phyloP scores from a whole-genome alignment of 306 rosid species.

The Vigna angularis region DNA sequence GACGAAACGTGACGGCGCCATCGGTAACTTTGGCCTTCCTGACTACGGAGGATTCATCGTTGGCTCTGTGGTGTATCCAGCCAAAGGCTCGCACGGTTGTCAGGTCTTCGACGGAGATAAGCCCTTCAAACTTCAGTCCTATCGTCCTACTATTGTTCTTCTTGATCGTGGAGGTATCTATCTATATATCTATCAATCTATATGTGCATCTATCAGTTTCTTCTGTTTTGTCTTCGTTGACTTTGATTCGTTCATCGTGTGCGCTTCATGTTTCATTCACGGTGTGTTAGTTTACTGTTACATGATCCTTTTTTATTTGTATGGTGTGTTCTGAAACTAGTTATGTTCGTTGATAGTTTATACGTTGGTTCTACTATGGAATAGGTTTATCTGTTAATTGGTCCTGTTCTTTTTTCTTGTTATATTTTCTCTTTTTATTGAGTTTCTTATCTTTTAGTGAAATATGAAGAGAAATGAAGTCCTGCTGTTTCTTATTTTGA shows the following conservation, averaged over 20 bases:
- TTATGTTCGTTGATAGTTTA: neutral
- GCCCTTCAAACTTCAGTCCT: conserved; percentile 58
- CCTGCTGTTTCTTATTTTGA: neutral
- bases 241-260: neutral
- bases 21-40: conserved; percentile 91
- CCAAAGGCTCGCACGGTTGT: conserved; percentile 60
- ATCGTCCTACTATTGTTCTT: conserved; percentile 66
- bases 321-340: neutral
- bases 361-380: conserved; percentile 4
- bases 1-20: conserved; percentile 69
- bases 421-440: neutral
- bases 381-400: neutral
- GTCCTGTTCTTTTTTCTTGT: neutral
- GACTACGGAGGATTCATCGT: conserved; percentile 85
- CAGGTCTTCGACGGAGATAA: conserved; percentile 71
- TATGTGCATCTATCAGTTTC: neutral
- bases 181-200: neutral
- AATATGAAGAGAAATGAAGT: neutral
- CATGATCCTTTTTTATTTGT: neutral
- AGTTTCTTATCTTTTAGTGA: conserved; percentile 7
- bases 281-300: neutral
- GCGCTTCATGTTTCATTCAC: neutral
- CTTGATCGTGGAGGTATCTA: conserved; percentile 91
- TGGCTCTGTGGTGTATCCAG: conserved; percentile 77
- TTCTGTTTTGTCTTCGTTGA: conserved; percentile 29